These are phyloP conservation scores for Microbotryum scabiosae DNA, from an alignment of 1,284 basidiomycete genomes.

Conservation along the genomic window DNA sequence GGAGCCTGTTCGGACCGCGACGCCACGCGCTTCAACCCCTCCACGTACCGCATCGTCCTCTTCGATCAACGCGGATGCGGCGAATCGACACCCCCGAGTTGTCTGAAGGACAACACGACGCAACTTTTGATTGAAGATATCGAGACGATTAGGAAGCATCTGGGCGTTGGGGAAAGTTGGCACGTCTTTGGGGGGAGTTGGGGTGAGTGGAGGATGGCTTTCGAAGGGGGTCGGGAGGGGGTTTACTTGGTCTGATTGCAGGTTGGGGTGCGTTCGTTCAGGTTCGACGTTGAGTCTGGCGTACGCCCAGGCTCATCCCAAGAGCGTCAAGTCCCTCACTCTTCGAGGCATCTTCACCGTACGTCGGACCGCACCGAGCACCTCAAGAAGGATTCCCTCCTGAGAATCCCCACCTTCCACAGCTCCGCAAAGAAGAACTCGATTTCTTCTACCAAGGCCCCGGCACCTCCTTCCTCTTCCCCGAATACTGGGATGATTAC, in stretches of 20 bases:
- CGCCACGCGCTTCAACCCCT: slow-evolving; percentile 69
- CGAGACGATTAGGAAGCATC: slow-evolving; percentile 65
- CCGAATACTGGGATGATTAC: slow-evolving; percentile 74
- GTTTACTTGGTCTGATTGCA: not conserved
- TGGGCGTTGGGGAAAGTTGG: slow-evolving; percentile 67
- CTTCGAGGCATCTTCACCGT: slow-evolving; percentile 88
- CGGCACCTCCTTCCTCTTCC: slow-evolving; percentile 53
- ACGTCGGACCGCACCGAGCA: slow-evolving; percentile 43
- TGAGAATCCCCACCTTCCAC: not conserved
- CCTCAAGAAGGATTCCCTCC: not conserved
- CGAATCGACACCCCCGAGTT: slow-evolving; percentile 74
- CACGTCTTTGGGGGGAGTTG: slow-evolving; percentile 87
- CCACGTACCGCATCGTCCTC: slow-evolving; percentile 59
- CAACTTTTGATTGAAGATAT: slow-evolving; percentile 90
- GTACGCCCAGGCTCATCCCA: slow-evolving; percentile 78
- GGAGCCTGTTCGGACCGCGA: slow-evolving; percentile 59
- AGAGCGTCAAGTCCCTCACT: slow-evolving; percentile 67
- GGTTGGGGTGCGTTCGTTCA: slow-evolving; percentile 42
- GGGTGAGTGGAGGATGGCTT: slow-evolving; percentile 43
- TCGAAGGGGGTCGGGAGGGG: too few relatives aligned
- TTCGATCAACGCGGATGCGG: slow-evolving; percentile 81
- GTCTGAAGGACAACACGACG: slow-evolving; percentile 78
- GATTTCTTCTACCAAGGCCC: slow-evolving; percentile 70
- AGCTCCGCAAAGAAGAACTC: slow-evolving; percentile 52
- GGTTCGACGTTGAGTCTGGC: slow-evolving; percentile 82